Evolutionary conservation across 495 filamentous ascomycete genomes (phyloP), one percentile per base, ranked within the genome.

Genomic region (Tuber microsphaerosporum): DNA sequence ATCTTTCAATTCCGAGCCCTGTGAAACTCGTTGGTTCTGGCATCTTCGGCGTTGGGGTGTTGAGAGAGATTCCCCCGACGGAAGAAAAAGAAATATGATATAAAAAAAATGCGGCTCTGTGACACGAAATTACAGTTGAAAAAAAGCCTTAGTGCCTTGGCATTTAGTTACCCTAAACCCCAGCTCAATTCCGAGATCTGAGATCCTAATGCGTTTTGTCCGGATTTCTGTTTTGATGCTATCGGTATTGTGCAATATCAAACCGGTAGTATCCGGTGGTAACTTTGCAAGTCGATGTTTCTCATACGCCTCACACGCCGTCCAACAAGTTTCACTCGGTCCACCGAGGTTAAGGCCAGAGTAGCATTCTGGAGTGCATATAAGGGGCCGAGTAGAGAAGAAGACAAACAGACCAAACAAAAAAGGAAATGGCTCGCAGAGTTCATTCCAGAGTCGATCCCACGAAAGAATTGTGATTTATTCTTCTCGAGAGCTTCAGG

Each of bases 401-500:
- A 88, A 72, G 84, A 90, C 72, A 88, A 89, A 12, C 88, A 93
- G 44, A 81, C 96, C 46, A 86, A 85, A 19, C 88, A 89, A 77
- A 93, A 93, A 22, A 87, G 94, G 72, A 86, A 87, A 82, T 99
- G 95, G 94, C 88, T 91, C 46, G 83, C 86, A 46, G 86, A 86
- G 16, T 91, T 97, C 81, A 85, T 88, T 73, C 81, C 87, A 31
- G 86, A 86, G 31, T 87, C 85, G 17, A 88, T 97, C 51, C 93
- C 93, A 45, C 89, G 86, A 73, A 86, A 87, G 69, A 81, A 89
- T 70, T 89, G 91, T 73, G 88, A 90, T 72, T 84, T 94, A 37
- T 89, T 86, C 10, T 97, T 91, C 83, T 92, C 92, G 76, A 88
- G 93, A 39, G 94, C 94, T n/a, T 93, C 92, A 74, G 95, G 95